Base-by-base conservation (phyloP, 345 rosid species). In the Erysimum cheiranthoides region DNA sequence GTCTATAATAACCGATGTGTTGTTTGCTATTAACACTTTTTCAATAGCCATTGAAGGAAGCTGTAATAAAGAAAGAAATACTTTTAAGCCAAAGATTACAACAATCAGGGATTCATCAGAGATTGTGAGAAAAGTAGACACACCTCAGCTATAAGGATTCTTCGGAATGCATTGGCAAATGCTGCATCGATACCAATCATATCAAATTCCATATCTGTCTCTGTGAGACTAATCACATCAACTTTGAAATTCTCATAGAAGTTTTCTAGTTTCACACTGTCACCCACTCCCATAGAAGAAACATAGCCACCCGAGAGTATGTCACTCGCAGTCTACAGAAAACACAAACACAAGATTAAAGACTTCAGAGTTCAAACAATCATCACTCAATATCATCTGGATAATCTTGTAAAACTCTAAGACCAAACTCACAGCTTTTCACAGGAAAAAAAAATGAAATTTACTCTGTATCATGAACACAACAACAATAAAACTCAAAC, bases 21-120 rank as follows among this genome's bases (percentile, higher is more conserved):
- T 95, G 77, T 92, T 86, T 61, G 97, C 96, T 61, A 95, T 78
- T 49, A 95, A 69, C 53, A 95, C 98, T 74, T 92, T 92, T 70
- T 95, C 99, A 75, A 95, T 90, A 61, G 98, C 98, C 97, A 95
- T 89, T 14, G 98, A 73, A n/a, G 98, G 97, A 82, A 92, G 68
- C 99, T 92, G 80, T 68, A 82, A 32, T 8, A 43, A 76, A 43
- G 14, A 64, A 57, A 70, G 3, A 60, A 50, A 52, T 60, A 12
- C 18, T 47, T 27, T 32, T 11, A 6, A 65, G 14, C 25, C 25
- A 31, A 64, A 58, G 36, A 65, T 10, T 31, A 10, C 14, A 3
- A 25, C 12, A 51, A 14, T 42, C 18, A 73, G 8, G 35, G 71
- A 56, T n/a, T 56, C 31, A 38, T 62, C 43, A 69, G 10, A 65